Evolutionary conservation across 2,329 filamentous ascomycete genomes (phyloP).

Genomic region (Colletotrichum sojae): DNA sequence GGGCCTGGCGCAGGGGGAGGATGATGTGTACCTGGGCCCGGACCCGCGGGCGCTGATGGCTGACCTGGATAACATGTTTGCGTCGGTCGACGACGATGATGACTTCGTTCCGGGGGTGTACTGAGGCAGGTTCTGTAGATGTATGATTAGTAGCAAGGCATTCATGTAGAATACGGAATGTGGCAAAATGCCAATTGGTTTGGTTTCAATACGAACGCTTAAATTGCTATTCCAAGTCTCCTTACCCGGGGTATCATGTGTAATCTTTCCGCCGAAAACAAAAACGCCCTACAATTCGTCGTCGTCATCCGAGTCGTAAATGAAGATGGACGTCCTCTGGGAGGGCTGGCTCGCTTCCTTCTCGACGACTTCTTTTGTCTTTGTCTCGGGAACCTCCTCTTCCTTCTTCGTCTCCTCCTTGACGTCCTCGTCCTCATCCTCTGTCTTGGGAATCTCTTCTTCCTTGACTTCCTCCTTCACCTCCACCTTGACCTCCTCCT

Average conservation of each 20-base stretch:
- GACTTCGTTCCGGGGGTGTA: neutral
- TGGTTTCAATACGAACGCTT: neutral
- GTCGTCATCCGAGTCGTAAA: conserved; percentile 56
- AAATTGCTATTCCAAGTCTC: neutral
- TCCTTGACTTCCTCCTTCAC: conserved; percentile 28
- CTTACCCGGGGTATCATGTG: conserved; percentile 20
- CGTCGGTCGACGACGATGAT: neutral
- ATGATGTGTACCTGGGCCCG: neutral
- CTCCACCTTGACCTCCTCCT: conserved; percentile 26
- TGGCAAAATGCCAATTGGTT: no score
- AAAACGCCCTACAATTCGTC: conserved; percentile 52
- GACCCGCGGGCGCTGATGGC: neutral
- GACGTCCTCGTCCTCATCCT: conserved; percentile 21
- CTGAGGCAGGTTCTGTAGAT: neutral
- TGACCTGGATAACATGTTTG: conserved; percentile 15
- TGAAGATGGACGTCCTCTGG: conserved; percentile 51
- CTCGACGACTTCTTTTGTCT: neutral
- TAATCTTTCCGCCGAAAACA: conserved; percentile 10
- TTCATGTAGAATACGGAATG: neutral
- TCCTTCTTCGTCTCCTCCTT: conserved; percentile 10
- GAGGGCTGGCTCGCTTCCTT: neutral
- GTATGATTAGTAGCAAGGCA: neutral
- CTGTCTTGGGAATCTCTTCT: conserved; percentile 37
- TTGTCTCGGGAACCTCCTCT: neutral
- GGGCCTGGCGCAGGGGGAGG: neutral